phyloP scores from a whole-genome alignment of 202 grass and related monocot species.

The Zoysia matrella region DNA sequence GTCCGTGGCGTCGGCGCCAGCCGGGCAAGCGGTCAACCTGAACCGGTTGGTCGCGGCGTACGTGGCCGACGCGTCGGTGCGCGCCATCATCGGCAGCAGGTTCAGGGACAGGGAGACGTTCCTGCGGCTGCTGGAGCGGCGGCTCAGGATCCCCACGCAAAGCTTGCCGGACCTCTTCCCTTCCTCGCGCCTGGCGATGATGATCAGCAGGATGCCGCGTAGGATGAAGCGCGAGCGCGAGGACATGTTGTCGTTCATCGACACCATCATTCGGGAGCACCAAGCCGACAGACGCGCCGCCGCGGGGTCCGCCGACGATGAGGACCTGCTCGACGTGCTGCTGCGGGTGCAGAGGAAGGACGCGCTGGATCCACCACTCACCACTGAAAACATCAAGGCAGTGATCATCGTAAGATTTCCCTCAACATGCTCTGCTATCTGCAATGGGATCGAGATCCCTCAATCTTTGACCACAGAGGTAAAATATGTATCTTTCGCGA shows the following conservation, averaged over 20 bases:
- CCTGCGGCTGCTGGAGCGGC: neutral
- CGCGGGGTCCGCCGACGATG: slow-evolving; percentile 27
- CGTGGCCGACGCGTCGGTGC: slow-evolving; percentile 34
- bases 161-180: slow-evolving; percentile 62
- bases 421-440: too few species aligned
- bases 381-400: slow-evolving; percentile 64
- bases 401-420: slow-evolving; percentile 49
- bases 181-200: slow-evolving; percentile 37
- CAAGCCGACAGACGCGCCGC: neutral
- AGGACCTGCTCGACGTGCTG: slow-evolving; percentile 60
- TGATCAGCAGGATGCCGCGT: slow-evolving; percentile 31
- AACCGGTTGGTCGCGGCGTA: slow-evolving; percentile 10
- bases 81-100: slow-evolving; percentile 41
- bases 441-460: too few species aligned
- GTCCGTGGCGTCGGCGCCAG: neutral
- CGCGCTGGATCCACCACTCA: slow-evolving; percentile 43
- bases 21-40: neutral
- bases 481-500: too few species aligned
- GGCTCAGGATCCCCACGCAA: slow-evolving; percentile 24
- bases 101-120: slow-evolving; percentile 48
- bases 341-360: slow-evolving; percentile 46
- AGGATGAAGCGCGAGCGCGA: slow-evolving; percentile 24
- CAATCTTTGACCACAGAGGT: too few species aligned
- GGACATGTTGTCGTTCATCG: slow-evolving; percentile 34
- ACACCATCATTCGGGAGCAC: slow-evolving; percentile 57